Conservation (phyloP, 768 basidiomycete genomes). For the Mrakia hoshinonis region DNA sequence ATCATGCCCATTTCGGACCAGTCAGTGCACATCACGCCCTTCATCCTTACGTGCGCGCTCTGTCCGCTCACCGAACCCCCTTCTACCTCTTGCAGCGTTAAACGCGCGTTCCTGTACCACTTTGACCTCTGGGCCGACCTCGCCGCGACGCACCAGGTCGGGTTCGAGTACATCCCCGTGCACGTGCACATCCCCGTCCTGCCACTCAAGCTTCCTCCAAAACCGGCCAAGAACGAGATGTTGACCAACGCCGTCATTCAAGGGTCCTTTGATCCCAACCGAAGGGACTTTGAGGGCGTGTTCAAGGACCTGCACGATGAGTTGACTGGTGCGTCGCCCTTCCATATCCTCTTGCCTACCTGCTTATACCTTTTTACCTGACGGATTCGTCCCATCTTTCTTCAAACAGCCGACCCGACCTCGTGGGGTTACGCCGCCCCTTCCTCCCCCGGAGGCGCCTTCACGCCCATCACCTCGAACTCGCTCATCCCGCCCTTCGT, state of each 20-base stretch:
- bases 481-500: conserved; percentile 24
- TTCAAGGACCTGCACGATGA: conserved; percentile 42
- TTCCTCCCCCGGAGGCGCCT: neutral
- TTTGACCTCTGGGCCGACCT: conserved; percentile 28
- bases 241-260: conserved; percentile 46
- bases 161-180: conserved; percentile 26
- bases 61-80: neutral
- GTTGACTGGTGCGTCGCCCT: conserved; percentile 36
- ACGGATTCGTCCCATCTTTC: no score
- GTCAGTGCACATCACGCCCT: conserved; percentile 35
- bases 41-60: neutral
- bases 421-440: conserved; percentile 27
- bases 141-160: conserved; percentile 8
- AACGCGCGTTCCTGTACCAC: conserved; percentile 26
- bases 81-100: conserved; percentile 13
- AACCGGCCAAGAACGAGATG: conserved; percentile 18
- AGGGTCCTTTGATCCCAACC: conserved; percentile 41
- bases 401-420: conserved; percentile 11
- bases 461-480: conserved; percentile 11
- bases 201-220: conserved; percentile 22
- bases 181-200: conserved; percentile 29
- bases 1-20: conserved; percentile 44
- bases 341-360: neutral
- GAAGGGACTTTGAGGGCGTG: conserved; percentile 43
- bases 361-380: conserved; percentile 13